Conservation (phyloP, 1,284 basidiomycete species). For the Puccinia coronata region DNA sequence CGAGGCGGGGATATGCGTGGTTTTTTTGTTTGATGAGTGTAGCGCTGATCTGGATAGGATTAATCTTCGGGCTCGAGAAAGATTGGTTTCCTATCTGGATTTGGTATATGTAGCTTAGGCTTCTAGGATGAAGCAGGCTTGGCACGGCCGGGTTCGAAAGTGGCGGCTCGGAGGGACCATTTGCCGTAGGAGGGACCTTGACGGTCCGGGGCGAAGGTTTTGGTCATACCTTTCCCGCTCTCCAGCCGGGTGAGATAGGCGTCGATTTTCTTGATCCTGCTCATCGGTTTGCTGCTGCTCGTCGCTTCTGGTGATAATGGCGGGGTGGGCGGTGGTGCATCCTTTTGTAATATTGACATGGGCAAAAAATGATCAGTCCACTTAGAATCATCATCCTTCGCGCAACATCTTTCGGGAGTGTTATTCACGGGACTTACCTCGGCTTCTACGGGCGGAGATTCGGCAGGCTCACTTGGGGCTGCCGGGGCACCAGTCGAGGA, state of each 20-base stretch:
- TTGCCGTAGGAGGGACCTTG: neutral
- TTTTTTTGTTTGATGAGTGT: no score
- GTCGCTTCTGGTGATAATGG: neutral
- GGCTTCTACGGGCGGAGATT: neutral
- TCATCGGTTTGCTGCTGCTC: neutral
- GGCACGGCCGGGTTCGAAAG: slow-evolving; percentile 11
- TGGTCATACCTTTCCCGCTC: slow-evolving; percentile 10
- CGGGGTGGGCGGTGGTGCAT: neutral
- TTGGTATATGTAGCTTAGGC: neutral
- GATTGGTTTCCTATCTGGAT: neutral
- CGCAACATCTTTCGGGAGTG: no score
- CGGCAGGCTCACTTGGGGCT: no score
- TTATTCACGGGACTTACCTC: slow-evolving; percentile 3
- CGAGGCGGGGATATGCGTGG: no score
- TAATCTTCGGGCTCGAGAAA: no score
- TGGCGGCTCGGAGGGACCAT: slow-evolving; percentile 1
- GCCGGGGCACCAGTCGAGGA: neutral
- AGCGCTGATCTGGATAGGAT: no score
- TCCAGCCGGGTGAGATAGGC: neutral
- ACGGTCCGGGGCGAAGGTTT: neutral
- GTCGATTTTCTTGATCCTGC: neutral
- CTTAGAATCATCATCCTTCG: neutral
- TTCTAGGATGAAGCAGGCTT: neutral
- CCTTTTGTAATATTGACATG: no score
- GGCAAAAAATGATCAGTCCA: neutral